These are phyloP conservation scores for Inga laurina DNA, from an alignment of 306 rosid genomes.

Conservation along the genomic window DNA sequence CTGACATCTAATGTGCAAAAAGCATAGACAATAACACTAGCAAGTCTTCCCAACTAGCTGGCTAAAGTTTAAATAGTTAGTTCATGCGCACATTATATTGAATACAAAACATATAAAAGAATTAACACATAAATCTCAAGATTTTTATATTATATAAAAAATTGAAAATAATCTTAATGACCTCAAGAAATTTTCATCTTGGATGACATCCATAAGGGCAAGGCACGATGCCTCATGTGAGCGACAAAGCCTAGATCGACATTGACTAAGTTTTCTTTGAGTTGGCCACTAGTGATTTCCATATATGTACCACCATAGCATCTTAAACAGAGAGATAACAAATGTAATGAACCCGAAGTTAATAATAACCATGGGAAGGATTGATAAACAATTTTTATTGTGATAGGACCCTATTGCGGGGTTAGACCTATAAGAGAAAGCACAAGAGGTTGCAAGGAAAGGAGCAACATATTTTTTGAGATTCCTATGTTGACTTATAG, in stretches of 20 bases:
- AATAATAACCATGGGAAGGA: constrained; percentile 23
- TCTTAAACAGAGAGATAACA: constrained; percentile 59
- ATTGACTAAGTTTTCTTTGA: constrained; percentile 87
- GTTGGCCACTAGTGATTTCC: constrained; percentile 97
- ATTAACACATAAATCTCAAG: not conserved
- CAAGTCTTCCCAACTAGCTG: constrained; percentile 1
- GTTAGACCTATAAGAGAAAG: no score
- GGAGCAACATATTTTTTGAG: no score
- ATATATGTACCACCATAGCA: constrained; percentile 86
- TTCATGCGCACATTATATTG: not conserved
- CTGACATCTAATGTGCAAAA: not conserved
- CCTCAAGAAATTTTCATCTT: constrained; percentile 87
- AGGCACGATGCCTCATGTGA: constrained; percentile 93
- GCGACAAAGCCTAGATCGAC: constrained; percentile 97
- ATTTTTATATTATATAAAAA: constrained; percentile 7
- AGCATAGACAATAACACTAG: not conserved
- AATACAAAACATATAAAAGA: constrained; percentile 1
- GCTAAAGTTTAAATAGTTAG: not conserved
- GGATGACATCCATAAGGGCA: constrained; percentile 92
- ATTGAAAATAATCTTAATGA: constrained; percentile 32
- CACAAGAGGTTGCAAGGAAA: no score
- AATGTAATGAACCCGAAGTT: constrained; percentile 2
- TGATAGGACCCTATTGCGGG: no score
- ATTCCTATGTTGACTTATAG: no score
- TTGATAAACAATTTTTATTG: not conserved